Conservation (phyloP, 2,329 filamentous ascomycete genomes). For the Dactylellina haptotyla region DNA sequence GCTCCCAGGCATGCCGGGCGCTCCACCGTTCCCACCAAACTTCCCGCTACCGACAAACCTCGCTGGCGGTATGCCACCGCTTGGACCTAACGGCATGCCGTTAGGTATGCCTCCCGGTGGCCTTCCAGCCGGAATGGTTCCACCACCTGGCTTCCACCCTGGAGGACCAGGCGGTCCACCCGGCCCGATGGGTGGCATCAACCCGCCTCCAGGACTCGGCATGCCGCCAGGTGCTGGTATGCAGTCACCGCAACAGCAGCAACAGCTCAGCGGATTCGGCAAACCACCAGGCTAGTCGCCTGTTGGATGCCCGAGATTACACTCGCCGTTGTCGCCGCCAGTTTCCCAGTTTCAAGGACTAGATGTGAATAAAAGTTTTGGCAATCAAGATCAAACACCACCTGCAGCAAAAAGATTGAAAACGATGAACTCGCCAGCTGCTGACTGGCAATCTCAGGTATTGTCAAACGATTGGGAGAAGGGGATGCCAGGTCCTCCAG, state of each 20-base stretch:
- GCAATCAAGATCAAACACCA: background rate
- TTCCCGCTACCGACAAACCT: constrained; percentile 44
- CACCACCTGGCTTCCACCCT: constrained; percentile 40
- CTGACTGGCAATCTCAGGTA: too few species aligned
- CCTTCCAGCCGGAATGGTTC: constrained; percentile 42
- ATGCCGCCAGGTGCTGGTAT: constrained; percentile 27
- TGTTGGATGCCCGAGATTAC: background rate
- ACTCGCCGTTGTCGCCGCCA: constrained; percentile 6
- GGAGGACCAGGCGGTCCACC: constrained; percentile 15
- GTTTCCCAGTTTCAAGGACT: background rate
- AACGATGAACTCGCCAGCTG: too few species aligned
- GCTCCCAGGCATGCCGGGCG: constrained; percentile 43
- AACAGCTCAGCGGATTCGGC: constrained; percentile 51
- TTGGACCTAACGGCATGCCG: constrained; percentile 51
- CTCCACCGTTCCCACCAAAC: constrained; percentile 65
- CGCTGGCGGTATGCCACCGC: constrained; percentile 28
- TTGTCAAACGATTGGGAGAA: too few species aligned
- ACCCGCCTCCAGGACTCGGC: constrained; percentile 39
- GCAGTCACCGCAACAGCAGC: constrained; percentile 22
- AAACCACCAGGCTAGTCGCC: constrained; percentile 47
- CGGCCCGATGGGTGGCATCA: constrained; percentile 40
- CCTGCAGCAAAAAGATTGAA: background rate
- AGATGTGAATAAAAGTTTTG: too few species aligned
- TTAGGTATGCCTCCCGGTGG: constrained; percentile 35
- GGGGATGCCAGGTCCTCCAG: too few species aligned